These are phyloP conservation scores for Apiospora saccharicola DNA, from an alignment of 2,329 filamentous ascomycete genomes.

Conservation along the genomic window DNA sequence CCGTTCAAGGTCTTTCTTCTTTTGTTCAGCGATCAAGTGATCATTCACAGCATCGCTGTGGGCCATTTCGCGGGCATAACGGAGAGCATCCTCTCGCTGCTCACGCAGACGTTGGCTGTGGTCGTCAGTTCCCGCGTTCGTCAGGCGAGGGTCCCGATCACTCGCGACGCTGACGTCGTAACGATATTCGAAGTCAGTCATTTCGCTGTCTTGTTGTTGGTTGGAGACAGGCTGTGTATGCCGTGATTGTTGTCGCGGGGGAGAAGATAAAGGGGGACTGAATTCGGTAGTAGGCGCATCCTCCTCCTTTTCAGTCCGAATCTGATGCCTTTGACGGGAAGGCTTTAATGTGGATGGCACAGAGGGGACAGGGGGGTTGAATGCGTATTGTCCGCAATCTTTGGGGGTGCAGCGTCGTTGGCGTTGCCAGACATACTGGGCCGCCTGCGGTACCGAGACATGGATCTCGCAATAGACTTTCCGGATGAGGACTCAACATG, in stretches of 20 bases:
- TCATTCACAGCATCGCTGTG: conserved; percentile 57
- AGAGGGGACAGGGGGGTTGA: conserved; percentile 40
- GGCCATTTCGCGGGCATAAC: conserved; percentile 48
- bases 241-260: conserved; percentile 30
- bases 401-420: conserved; percentile 36
- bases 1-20: conserved; percentile 55
- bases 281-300: conserved; percentile 28
- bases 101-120: conserved; percentile 32
- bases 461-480: conserved; percentile 43
- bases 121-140: conserved; percentile 32
- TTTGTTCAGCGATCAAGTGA: conserved; percentile 57
- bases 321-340: conserved; percentile 27
- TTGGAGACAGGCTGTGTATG: conserved; percentile 33
- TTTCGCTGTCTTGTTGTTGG: conserved; percentile 31
- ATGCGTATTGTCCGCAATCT: conserved; percentile 31
- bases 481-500: conserved; percentile 29
- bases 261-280: conserved; percentile 28
- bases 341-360: conserved; percentile 38
- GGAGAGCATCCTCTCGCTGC: conserved; percentile 39
- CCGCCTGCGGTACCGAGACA: conserved; percentile 45
- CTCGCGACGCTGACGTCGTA: conserved; percentile 28
- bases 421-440: conserved; percentile 37
- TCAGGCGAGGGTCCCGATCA: conserved; percentile 34
- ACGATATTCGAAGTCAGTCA: conserved; percentile 26
- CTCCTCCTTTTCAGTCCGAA: conserved; percentile 33